A percentile compares a stretch with the other conserved stretches of the same genome.
These are phyloP conservation scores for Wallacemonas sp. DNA, from an alignment of 208 protist species.

Conservation along the genomic window DNA sequence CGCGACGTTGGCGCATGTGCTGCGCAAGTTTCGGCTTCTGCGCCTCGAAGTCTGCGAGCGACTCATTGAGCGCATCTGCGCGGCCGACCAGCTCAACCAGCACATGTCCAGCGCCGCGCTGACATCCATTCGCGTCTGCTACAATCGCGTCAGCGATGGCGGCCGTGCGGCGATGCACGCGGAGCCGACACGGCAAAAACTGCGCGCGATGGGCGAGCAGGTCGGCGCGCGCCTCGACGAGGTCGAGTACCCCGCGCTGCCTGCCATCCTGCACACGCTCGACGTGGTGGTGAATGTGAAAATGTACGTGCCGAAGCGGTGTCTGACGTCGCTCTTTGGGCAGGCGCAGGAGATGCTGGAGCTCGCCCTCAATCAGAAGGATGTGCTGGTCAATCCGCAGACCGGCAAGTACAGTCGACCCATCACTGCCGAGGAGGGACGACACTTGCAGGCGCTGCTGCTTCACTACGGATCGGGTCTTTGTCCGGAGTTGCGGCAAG, in stretches of 20 bases:
- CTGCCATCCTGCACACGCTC: constrained; percentile 63
- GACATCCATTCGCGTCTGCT: constrained; percentile 71
- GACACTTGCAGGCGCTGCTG: constrained; percentile 83
- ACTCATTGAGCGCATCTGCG: constrained; percentile 79
- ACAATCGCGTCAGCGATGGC: constrained; percentile 71
- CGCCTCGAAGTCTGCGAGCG: constrained; percentile 87
- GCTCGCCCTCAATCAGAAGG: constrained; percentile 67
- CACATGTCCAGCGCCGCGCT: constrained; percentile 83
- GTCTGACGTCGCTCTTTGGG: constrained; percentile 68
- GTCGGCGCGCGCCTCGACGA: constrained; percentile 80
- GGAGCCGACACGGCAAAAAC: constrained; percentile 83
- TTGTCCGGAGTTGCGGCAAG: constrained; percentile 51
- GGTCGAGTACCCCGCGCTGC: constrained; percentile 64
- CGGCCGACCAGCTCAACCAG: constrained; percentile 75
- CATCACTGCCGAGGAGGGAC: constrained; percentile 83
- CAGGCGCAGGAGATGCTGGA: constrained; percentile 73
- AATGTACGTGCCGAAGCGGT: constrained; percentile 90
- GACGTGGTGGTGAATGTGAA: constrained; percentile 85
- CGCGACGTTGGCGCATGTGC: constrained; percentile 75
- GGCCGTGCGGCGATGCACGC: constrained; percentile 84
- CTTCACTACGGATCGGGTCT: constrained; percentile 83
- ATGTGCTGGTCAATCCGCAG: constrained; percentile 74
- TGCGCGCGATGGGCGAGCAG: constrained; percentile 86
- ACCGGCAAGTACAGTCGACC: constrained; percentile 65
- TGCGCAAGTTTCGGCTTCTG: constrained; percentile 80